Base-by-base conservation (phyloP, 2,329 filamentous ascomycete species). In the Colletotrichum acutatum region DNA sequence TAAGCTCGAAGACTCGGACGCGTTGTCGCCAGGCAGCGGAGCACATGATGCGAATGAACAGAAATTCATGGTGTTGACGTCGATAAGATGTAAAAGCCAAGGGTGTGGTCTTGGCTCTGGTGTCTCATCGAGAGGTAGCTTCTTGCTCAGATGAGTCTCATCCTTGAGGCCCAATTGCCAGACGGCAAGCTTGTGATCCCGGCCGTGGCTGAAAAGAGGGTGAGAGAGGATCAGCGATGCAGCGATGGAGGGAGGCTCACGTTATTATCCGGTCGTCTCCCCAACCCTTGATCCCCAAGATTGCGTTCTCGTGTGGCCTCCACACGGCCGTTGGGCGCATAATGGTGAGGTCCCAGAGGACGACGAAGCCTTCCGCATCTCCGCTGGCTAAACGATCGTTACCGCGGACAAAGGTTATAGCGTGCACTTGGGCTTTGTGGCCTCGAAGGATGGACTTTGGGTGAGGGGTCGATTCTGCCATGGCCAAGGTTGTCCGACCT, bases 61-160 rank as follows among this genome's bases (percentile, higher is more conserved):
- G 80, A 98, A 99, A 80, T 98, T 99, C 84, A 98, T 90, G 1
- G 96, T 95, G 79, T 98, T 98, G 56, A 98, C 95, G 5, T 93
- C 87, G 5, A 99, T 84, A 4, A 94, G 89, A 82, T 98, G 90
- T 26, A 98, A 82, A n/a, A 98, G 85, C 95, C 94, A 97, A 34
- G 97, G 97, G 77, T 92, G 88, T 22, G 88, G 89, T 75, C 84
- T 88, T 62, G 81, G 81, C 58, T 81, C 83, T 32, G 80, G 81
- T 1, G 80, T 84, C 59, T 84, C 83, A 74, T 97, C 94, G 37
- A 96, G 88, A 0, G 96, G 96, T 14, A 97, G 84, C 9, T 84
- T 85, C 42, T 87, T 92, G 77, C 92, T 93, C 75, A 98, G 85
- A 19, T 85, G 81, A 26, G 86, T 81, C 78, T 97, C 93, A 67